Evolutionary conservation across 345 rosid genomes (phyloP), one percentile per base, ranked within the genome.

Genomic region (Dimocarpus longan): DNA sequence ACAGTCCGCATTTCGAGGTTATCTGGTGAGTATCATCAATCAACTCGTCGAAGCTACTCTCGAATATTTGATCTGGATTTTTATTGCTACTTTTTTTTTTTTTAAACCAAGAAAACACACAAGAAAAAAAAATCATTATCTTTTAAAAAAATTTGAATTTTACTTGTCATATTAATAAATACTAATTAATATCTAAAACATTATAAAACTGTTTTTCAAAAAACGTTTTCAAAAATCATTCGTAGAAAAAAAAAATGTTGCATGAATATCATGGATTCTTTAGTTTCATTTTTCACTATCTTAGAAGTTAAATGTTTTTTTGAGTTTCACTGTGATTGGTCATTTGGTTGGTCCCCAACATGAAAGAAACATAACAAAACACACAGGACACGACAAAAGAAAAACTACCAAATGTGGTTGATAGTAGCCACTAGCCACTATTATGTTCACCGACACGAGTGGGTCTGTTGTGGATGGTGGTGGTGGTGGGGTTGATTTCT

Each of bases 1-100:
- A 80, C 98, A 94, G 78, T 82, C 97, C 19, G 97, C 96, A 64
- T 97, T 94, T 75, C 92, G 98, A 79, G 98, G 97, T 46, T 94
- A 94, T 83, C 91, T 97, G 95, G 99, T 97, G 12, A 87, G 98
- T 86, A 39, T 21, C 64, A 19, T n/a, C 63, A n/a, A 26, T 26
- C 28, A 26, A 26, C 40, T n/a, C 39, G 42, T 10, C 7, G 26
- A 42, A 63, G 71, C 40, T 52, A 66, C 26, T 6, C 9, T 12
- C 15, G 24, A 22, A 22, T 32, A 5, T 52, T 71, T 32, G 13
- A 54, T 32, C 64, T 26, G 46, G 44, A 22, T 52, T 48, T 52
- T 42, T 18, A 40, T 66, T 21, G 32, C 50, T 72, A 6, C 6
- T 43, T 40, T 62, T 60, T 32, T 21, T 74, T 21, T 73, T 73